These are phyloP conservation scores for Flaveria robusta DNA, from an alignment of 129 eudicot genomes.

Conservation along the genomic window DNA sequence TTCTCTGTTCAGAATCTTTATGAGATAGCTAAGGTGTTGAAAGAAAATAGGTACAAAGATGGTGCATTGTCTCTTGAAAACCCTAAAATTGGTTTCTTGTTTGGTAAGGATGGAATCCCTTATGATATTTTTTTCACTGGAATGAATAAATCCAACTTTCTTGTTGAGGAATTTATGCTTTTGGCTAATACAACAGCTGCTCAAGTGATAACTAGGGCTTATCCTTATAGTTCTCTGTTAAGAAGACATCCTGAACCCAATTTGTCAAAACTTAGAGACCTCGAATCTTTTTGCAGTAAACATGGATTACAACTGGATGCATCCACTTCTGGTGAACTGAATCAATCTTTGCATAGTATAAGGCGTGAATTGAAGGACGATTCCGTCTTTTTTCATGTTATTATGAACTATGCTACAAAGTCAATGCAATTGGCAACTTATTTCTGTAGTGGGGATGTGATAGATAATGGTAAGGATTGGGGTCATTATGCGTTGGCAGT, in stretches of 20 bases:
- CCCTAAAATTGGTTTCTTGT: slow-evolving; percentile 61
- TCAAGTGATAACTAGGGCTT: slow-evolving; percentile 78
- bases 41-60: slow-evolving; percentile 57
- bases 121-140: slow-evolving; percentile 53
- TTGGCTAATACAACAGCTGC: slow-evolving; percentile 92
- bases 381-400: slow-evolving; percentile 62
- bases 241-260: slow-evolving; percentile 95
- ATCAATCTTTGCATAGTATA: slow-evolving; percentile 61
- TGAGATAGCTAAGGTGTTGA: slow-evolving; percentile 55
- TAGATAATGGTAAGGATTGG: slow-evolving; percentile 44
- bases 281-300: slow-evolving; percentile 71
- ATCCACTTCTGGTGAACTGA: slow-evolving; percentile 63
- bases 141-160: slow-evolving; percentile 56
- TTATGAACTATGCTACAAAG: slow-evolving; percentile 76
- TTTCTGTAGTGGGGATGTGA: slow-evolving; percentile 73
- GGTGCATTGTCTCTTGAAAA: slow-evolving; percentile 82
- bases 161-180: slow-evolving; percentile 94
- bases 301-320: slow-evolving; percentile 65
- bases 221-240: slow-evolving; percentile 71
- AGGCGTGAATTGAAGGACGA: slow-evolving; percentile 63
- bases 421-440: slow-evolving; percentile 91
- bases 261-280: slow-evolving; percentile 65
- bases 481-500: slow-evolving; percentile 86
- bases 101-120: slow-evolving; percentile 75
- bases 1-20: slow-evolving; percentile 58